Conservation (phyloP, 2,329 filamentous ascomycete genomes). For the Sporothrix variecibatus region DNA sequence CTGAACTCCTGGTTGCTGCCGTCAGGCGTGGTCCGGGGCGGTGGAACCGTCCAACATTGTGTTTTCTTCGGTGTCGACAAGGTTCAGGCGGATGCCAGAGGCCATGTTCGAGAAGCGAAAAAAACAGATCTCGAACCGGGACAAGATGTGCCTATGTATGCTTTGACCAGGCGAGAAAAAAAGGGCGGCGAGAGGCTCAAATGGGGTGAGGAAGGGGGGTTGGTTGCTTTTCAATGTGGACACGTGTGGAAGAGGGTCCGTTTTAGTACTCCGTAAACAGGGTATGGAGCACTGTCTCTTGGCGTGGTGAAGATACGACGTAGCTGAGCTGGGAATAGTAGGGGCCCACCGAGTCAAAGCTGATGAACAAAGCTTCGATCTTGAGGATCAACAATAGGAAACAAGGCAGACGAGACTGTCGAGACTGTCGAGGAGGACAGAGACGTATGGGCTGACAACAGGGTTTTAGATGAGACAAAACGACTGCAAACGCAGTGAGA, state of each 20-base stretch:
- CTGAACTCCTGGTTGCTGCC: slow-evolving; percentile 46
- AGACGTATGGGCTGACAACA: not conserved
- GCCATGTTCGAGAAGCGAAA: not conserved
- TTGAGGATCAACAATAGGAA: slow-evolving; percentile 1
- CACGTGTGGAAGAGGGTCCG: slow-evolving; percentile 25
- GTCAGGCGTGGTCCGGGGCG: slow-evolving; percentile 48
- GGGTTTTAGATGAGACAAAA: slow-evolving; percentile 1
- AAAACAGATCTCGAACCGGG: not conserved
- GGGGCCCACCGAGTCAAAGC: slow-evolving; percentile 22
- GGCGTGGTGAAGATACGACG: slow-evolving; percentile 1
- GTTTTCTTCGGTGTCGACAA: slow-evolving; percentile 36
- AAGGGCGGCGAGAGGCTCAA: not conserved
- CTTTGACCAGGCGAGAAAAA: not conserved
- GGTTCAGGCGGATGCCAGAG: slow-evolving; percentile 17
- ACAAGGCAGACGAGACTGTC: not conserved
- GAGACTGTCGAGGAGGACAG: not conserved
- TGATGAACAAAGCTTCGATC: slow-evolving; percentile 15
- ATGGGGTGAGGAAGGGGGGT: not conserved
- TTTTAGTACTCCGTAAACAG: not conserved
- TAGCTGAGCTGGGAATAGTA: not conserved
- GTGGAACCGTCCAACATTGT: slow-evolving; percentile 39
- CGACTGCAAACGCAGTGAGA: not conserved
- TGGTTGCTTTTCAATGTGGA: slow-evolving; percentile 22
- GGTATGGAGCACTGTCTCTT: slow-evolving; percentile 13
- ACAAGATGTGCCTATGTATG: slow-evolving; percentile 2